Evolutionary conservation across 1,284 basidiomycete genomes (phyloP), one percentile per base, ranked within the genome.

Genomic region (Phaffia rhodozyma): DNA sequence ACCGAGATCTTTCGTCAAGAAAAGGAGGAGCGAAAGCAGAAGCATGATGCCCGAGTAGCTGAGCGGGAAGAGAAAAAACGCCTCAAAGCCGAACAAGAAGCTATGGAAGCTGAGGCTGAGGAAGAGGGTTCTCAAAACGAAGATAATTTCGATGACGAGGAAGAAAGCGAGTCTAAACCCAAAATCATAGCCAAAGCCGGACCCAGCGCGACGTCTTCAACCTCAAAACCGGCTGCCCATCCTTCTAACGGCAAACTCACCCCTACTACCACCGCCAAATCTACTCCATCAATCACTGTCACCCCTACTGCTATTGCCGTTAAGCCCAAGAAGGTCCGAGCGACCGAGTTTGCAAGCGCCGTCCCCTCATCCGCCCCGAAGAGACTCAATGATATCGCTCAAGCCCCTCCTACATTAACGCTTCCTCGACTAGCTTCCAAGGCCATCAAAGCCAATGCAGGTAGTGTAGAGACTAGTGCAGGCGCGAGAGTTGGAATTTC

Each of bases 341-440:
- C 52, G 25, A 47, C 47, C 20, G 32, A 61, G 18, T 61, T 61
- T 29, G 27, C 54, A 18, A 47, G 47, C 20, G 50, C 60, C 30
- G 53, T 51, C 1, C 55, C 60, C 21, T 66, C 64, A 18, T 62
- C 60, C 3, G 64, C 60, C 6, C 64, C 64, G 18, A 61, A 61
- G 27, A 49, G 64, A n/a, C 64, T 66, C n/a, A 66, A 66, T 43
- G 64, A 66, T 54, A 61, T 66, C 27, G 64, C 54, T 23, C 48
- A 51, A 57, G 64, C 64, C 9, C 64, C 64, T 16, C 64, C 64
- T 2, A 47, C 60, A 32, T 50, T 66, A 18, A 66, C 64, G 1
- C 60, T 66, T 21, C 64, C 64, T 3, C 49, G 64, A n/a, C 52
- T 61, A 18, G 60, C 60, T 1, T 53, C 60, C 32, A 66, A 66